Conservation (phyloP, 1,284 basidiomycete species). For the Pseudozyma tsukubaensis region DNA sequence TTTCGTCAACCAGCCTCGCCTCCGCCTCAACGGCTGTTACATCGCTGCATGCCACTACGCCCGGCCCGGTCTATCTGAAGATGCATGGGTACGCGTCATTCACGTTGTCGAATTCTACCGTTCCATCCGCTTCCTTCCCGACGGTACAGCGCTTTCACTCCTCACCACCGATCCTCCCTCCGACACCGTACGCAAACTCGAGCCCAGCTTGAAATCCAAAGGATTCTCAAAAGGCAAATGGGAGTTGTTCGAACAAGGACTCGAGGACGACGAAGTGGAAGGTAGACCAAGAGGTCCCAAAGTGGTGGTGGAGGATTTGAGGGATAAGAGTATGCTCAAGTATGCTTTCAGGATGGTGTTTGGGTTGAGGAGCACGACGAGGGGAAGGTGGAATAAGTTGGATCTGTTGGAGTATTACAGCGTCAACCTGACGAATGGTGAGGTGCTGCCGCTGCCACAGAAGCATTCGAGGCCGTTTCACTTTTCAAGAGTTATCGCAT, state of each 20-base stretch:
- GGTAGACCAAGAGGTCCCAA: slow-evolving; percentile 48
- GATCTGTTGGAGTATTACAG: slow-evolving; percentile 77
- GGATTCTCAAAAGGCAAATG: slow-evolving; percentile 76
- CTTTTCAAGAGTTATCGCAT: slow-evolving; percentile 78
- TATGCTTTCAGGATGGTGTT: slow-evolving; percentile 90
- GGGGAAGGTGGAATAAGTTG: slow-evolving; percentile 81
- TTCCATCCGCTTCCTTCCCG: slow-evolving; percentile 84
- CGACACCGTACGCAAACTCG: slow-evolving; percentile 81
- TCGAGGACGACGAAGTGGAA: slow-evolving; percentile 50
- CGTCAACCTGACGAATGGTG: slow-evolving; percentile 77
- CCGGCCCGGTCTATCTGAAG: slow-evolving; percentile 58
- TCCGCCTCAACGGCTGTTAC: slow-evolving; percentile 65
- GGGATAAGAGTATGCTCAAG: slow-evolving; percentile 70
- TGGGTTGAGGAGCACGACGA: slow-evolving; percentile 78
- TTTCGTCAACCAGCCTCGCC: slow-evolving; percentile 64
- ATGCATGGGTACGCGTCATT: slow-evolving; percentile 65
- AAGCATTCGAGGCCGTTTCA: slow-evolving; percentile 89
- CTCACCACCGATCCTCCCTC: slow-evolving; percentile 84
- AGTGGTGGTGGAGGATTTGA: slow-evolving; percentile 60
- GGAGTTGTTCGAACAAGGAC: slow-evolving; percentile 51
- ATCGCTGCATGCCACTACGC: slow-evolving; percentile 66
- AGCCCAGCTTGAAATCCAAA: slow-evolving; percentile 77
- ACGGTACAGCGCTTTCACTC: slow-evolving; percentile 85
- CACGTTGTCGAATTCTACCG: slow-evolving; percentile 76
- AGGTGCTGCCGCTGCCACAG: slow-evolving; percentile 78